Base-by-base conservation (phyloP, 2,329 filamentous ascomycete species). In the Rhinocladiella similis region DNA sequence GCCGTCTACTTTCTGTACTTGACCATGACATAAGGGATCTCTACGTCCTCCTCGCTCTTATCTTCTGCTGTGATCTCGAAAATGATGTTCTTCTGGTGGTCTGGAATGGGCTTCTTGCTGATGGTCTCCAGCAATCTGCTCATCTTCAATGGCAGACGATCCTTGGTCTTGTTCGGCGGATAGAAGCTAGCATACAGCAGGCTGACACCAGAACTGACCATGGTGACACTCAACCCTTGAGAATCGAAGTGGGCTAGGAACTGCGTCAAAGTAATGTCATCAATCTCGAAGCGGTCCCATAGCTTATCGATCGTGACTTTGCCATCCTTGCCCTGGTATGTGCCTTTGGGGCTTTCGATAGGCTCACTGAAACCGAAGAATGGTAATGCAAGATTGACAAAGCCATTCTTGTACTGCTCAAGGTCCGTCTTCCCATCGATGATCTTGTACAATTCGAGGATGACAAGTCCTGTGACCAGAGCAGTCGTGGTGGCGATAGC, bases 311-410 rank as follows among this genome's bases (percentile, higher is more conserved):
- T 86, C 20, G 82, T 85, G 16, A 96, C 90, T 66, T 89, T 88
- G 68, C 89, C 89, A 41, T 89, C 76, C 50, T 87, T 87, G 19
- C 91, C 89, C 70, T 86, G 79, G 77, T 97, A 99, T 67, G 85
- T 90, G 63, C 93, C 90, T 82, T 97, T 97, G 27, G 92, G 91
- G 66, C 91, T 96, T 4, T 87, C 86, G 66, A 99, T 95, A 2
- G 94, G 94, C 76, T 99, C 94, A 69, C 91, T 96, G 83, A 99
- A 99, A 38, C 93, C 93, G 66, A 99, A 96, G 83, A 99, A 97
- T 1, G 94, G 94, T 62, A 99, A 78, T 1, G 94, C 94, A 65
- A 99, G 77, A 77, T 99, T 99, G 76, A 97, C 82, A 74, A 99
- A 99, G 14, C 94, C 94, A 70, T 99, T 99, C 84, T 97, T 97